Conservation (phyloP, 106 monocot species). For the Iris macrosiphon region DNA sequence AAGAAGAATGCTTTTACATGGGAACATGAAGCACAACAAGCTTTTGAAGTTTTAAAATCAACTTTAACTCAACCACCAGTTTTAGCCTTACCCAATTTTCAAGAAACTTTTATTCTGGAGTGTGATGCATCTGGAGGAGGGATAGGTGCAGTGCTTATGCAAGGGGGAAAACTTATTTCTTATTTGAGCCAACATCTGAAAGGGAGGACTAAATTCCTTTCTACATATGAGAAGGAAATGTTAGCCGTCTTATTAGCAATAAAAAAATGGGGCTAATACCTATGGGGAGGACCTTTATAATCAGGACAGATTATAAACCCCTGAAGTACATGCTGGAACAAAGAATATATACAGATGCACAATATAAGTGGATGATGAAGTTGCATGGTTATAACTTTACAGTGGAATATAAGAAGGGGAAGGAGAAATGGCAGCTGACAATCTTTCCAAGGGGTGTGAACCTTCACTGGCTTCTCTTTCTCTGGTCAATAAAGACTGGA, state of each 20-base stretch:
- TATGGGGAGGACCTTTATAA: neutral
- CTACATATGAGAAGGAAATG: neutral
- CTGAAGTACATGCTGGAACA: constrained; percentile 9
- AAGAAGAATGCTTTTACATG: constrained; percentile 5
- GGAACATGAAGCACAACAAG: neutral
- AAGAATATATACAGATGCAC: no score
- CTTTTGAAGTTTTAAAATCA: neutral
- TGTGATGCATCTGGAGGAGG: neutral
- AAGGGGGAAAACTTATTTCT: neutral
- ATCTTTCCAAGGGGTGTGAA: no score
- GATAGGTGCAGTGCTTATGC: neutral
- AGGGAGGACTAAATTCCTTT: neutral
- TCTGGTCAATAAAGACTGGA: no score
- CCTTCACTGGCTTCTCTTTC: no score
- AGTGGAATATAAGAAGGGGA: neutral
- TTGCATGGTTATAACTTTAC: neutral
- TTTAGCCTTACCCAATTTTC: constrained; percentile 4
- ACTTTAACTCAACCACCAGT: neutral
- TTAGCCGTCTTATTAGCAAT: neutral
- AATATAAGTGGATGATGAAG: no score
- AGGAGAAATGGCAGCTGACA: neutral
- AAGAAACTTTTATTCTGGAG: neutral
- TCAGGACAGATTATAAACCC: constrained; percentile 2
- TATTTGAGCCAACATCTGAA: neutral
- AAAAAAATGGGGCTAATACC: neutral